Evolutionary conservation across 2,329 filamentous ascomycete genomes (phyloP).

Genomic region (Fusarium luffae): DNA sequence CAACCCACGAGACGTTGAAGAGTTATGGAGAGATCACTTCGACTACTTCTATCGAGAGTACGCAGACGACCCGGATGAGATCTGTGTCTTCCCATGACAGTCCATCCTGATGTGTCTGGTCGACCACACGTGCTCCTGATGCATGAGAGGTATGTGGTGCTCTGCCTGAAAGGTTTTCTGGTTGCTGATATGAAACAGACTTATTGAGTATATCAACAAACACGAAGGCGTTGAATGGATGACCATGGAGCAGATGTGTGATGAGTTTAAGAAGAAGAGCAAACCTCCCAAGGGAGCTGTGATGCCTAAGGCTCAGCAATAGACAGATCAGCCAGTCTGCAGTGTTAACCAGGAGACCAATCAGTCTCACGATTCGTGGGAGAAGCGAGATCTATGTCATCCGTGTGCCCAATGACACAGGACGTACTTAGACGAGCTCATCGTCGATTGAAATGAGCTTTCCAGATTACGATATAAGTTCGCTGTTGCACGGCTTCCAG

Average conservation of each 20-base stretch:
- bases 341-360: background rate
- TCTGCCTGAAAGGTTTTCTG: fast-evolving
- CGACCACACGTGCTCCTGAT: constrained; percentile 78
- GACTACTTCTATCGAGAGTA: constrained; percentile 78
- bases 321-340: background rate
- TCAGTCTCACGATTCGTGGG: fast-evolving
- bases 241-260: constrained; percentile 76
- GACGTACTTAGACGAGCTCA: background rate
- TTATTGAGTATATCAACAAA: constrained; percentile 75
- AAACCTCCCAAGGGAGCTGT: constrained; percentile 66
- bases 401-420: background rate
- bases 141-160: constrained; percentile 63
- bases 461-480: background rate
- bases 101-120: constrained; percentile 79
- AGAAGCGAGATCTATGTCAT: background rate
- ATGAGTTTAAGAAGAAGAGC: constrained; percentile 78
- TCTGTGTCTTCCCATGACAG: constrained; percentile 81
- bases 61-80: constrained; percentile 63
- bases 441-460: background rate
- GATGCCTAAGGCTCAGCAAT: background rate
- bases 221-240: constrained; percentile 72
- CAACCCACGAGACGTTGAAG: constrained; percentile 69
- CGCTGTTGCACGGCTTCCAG: background rate
- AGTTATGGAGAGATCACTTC: constrained; percentile 74
- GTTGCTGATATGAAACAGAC: background rate